phyloP scores from a whole-genome alignment of 2,329 filamentous ascomycete species.

The Fusarium begoniae region DNA sequence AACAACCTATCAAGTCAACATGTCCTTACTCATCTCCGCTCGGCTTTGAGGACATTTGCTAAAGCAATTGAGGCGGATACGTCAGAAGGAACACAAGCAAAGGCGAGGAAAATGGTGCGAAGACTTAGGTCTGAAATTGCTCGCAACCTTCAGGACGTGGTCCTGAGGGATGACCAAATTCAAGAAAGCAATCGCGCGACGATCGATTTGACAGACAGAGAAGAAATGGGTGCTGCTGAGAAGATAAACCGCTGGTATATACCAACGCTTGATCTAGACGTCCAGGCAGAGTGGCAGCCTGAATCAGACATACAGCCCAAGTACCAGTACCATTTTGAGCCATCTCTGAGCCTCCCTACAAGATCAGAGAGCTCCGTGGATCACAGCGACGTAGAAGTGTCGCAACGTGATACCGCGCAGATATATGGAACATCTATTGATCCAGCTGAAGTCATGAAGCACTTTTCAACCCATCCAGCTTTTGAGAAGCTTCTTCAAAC shows the following conservation, averaged over 20 bases:
- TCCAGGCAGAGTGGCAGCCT: fast-evolving
- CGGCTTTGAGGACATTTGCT: not conserved
- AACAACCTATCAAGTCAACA: not conserved
- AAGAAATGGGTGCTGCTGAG: not conserved
- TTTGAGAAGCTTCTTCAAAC: not conserved
- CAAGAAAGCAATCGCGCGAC: not conserved
- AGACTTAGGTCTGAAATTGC: not conserved
- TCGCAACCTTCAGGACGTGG: not conserved
- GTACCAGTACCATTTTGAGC: not conserved
- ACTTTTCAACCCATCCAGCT: not conserved
- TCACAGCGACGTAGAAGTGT: not conserved
- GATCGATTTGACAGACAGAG: not conserved
- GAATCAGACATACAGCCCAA: not conserved
- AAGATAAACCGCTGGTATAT: not conserved
- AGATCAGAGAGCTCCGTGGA: not conserved
- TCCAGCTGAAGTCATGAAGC: not conserved
- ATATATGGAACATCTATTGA: not conserved
- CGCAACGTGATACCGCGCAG: not conserved
- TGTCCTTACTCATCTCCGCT: not conserved
- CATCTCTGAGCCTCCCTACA: not conserved
- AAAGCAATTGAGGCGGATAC: not conserved
- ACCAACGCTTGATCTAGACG: not conserved
- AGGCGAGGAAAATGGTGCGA: not conserved
- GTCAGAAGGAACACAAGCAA: not conserved
- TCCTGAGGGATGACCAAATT: not conserved